Percentiles rank a stretch among this genome's conserved stretches.
phyloP scores from a whole-genome alignment of 192 early-diverging fungal genomes.

The Mortierella alpina region DNA sequence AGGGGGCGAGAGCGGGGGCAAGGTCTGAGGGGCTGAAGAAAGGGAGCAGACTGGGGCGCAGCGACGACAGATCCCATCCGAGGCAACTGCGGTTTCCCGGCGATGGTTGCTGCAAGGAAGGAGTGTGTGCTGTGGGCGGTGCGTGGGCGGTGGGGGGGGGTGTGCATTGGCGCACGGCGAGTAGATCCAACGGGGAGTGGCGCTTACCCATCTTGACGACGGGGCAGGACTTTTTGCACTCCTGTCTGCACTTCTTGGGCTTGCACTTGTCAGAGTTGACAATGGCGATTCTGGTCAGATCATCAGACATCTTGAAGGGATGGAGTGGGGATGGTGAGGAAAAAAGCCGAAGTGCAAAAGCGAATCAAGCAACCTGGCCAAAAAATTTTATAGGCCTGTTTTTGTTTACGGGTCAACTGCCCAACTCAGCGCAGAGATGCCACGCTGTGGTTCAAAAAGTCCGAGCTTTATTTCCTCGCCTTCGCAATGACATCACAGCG shows the following conservation, averaged over 20 bases:
- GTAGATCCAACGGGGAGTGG: neutral
- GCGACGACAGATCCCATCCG: no score
- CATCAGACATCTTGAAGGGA: conserved; percentile 76
- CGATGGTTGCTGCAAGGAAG: neutral
- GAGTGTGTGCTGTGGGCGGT: neutral
- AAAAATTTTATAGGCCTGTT: conserved; percentile 2
- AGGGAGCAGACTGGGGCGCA: no score
- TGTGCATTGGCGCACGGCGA: neutral
- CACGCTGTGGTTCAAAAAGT: neutral
- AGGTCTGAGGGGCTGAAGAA: no score
- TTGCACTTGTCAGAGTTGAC: conserved; percentile 96
- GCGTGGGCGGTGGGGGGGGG: neutral
- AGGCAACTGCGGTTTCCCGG: no score
- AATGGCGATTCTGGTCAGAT: conserved; percentile 94
- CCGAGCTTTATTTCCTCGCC: neutral
- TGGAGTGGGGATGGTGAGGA: neutral
- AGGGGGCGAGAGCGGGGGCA: no score
- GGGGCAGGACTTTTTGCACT: conserved; percentile 97
- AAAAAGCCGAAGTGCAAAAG: neutral
- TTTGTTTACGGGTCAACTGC: conserved; percentile 1
- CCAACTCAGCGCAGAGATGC: neutral
- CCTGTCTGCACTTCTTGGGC: conserved; percentile 98
- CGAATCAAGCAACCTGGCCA: neutral
- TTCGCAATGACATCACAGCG: neutral
- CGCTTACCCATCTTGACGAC: conserved; percentile 95